phyloP scores from a whole-genome alignment of 495 filamentous ascomycete species.

The Penicillium paxilli region DNA sequence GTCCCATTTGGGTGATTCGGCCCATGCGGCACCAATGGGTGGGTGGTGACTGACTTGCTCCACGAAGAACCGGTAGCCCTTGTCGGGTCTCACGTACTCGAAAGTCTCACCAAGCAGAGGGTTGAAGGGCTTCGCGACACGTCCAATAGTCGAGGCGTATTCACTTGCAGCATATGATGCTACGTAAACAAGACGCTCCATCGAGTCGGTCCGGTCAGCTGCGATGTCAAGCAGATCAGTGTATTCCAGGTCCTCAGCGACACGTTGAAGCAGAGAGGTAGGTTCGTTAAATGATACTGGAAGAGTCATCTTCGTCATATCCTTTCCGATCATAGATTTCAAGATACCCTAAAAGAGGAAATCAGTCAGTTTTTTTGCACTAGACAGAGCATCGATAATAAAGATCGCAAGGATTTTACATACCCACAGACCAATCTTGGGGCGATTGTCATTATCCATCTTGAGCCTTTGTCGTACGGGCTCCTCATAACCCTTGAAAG shows the following conservation, averaged over 20 bases:
- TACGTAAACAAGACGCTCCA: slow-evolving; percentile 94
- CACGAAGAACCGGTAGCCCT: slow-evolving; percentile 96
- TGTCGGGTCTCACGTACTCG: slow-evolving; percentile 92
- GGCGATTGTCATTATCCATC: slow-evolving; percentile 89
- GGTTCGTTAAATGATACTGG: slow-evolving; percentile 99
- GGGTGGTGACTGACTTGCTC: slow-evolving; percentile 99
- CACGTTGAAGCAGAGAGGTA: slow-evolving; percentile 92
- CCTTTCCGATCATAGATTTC: slow-evolving; percentile 99
- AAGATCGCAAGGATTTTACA: slow-evolving; percentile 24
- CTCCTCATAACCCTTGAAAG: slow-evolving; percentile 90
- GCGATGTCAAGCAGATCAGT: slow-evolving; percentile 89
- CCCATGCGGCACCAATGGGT: slow-evolving; percentile 90
- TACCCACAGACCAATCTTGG: slow-evolving; percentile 96
- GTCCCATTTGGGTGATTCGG: slow-evolving; percentile 91
- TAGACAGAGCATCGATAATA: background rate
- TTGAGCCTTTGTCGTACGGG: slow-evolving; percentile 74
- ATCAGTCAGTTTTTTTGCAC: background rate
- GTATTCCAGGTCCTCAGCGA: slow-evolving; percentile 97
- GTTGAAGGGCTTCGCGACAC: slow-evolving; percentile 98
- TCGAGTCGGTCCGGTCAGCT: slow-evolving; percentile 79
- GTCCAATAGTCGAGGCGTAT: slow-evolving; percentile 93
- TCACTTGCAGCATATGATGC: slow-evolving; percentile 94
- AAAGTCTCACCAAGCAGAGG: slow-evolving; percentile 95
- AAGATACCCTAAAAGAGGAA: slow-evolving; percentile 71
- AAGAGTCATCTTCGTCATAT: slow-evolving; percentile 99